Conservation (phyloP, 345 rosid species). For the Ceriops decandra region DNA sequence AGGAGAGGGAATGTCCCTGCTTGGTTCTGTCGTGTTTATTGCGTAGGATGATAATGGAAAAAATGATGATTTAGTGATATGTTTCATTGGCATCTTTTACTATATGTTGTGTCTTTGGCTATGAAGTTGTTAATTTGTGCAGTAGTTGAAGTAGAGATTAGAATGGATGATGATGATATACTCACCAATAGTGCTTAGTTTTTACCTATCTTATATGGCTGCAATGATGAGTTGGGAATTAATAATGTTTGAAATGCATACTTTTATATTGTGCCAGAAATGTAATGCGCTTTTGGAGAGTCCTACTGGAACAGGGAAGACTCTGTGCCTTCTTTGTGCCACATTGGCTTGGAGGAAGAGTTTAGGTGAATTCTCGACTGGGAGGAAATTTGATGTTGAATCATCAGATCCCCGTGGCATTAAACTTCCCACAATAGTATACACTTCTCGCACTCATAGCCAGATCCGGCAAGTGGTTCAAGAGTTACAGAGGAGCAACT, state of each 20-base stretch:
- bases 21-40: too few species aligned
- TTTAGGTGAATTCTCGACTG: slow-evolving; percentile 66
- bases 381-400: slow-evolving; percentile 26
- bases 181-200: too few species aligned
- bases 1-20: too few species aligned
- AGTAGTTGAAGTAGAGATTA: too few species aligned
- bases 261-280: slow-evolving; percentile 41
- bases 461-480: slow-evolving; percentile 91
- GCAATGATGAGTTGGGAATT: too few species aligned
- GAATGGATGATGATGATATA: too few species aligned
- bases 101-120: too few species aligned
- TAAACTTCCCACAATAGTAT: slow-evolving; percentile 66
- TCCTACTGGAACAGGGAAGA: slow-evolving; percentile 98
- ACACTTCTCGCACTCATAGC: slow-evolving; percentile 92
- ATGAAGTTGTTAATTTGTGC: too few species aligned
- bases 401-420: slow-evolving; percentile 26
- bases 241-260: neutral
- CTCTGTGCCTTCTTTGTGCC: slow-evolving; percentile 91
- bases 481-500: slow-evolving; percentile 80
- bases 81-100: too few species aligned
- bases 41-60: too few species aligned
- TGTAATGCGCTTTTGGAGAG: slow-evolving; percentile 94
- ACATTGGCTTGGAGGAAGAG: slow-evolving; percentile 98
- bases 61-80: too few species aligned
- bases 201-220: too few species aligned